Evolutionary conservation across 495 filamentous ascomycete species (phyloP).

Genomic region (Penicillium pulvis): DNA sequence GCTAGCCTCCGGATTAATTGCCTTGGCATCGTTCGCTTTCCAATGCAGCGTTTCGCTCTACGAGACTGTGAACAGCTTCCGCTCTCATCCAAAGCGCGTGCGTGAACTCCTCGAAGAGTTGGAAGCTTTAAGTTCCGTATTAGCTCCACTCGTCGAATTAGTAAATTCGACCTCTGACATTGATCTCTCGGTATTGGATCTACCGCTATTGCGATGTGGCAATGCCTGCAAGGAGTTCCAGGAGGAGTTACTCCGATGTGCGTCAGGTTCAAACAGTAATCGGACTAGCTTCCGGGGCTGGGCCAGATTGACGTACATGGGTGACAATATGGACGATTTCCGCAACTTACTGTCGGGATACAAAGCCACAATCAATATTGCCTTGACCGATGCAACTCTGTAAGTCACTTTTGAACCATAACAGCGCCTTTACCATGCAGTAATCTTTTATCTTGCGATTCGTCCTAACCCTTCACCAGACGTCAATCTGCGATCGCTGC

Average conservation of each 20-base stretch:
- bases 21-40: slow-evolving; percentile 42
- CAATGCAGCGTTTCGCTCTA: slow-evolving; percentile 41
- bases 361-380: slow-evolving; percentile 44
- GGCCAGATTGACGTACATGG: slow-evolving; percentile 33
- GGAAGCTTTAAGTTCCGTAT: slow-evolving; percentile 38
- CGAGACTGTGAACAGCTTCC: slow-evolving; percentile 43
- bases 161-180: slow-evolving; percentile 18
- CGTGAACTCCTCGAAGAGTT: slow-evolving; percentile 46
- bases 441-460: background rate
- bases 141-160: slow-evolving; percentile 35
- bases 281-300: slow-evolving; percentile 32
- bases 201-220: slow-evolving; percentile 30
- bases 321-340: slow-evolving; percentile 35
- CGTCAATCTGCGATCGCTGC: slow-evolving; percentile 30
- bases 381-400: slow-evolving; percentile 41
- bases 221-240: slow-evolving; percentile 31
- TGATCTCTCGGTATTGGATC: slow-evolving; percentile 20
- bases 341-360: slow-evolving; percentile 36
- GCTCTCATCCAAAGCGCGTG: slow-evolving; percentile 36
- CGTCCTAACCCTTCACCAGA: slow-evolving; percentile 17
- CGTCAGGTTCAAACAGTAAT: slow-evolving; percentile 16
- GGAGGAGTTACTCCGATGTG: slow-evolving; percentile 24
- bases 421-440: background rate
- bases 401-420: slow-evolving; percentile 23
- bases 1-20: slow-evolving; percentile 29